These are phyloP conservation scores for Dryas octopetala DNA, from an alignment of 306 rosid species.

Conservation along the genomic window DNA sequence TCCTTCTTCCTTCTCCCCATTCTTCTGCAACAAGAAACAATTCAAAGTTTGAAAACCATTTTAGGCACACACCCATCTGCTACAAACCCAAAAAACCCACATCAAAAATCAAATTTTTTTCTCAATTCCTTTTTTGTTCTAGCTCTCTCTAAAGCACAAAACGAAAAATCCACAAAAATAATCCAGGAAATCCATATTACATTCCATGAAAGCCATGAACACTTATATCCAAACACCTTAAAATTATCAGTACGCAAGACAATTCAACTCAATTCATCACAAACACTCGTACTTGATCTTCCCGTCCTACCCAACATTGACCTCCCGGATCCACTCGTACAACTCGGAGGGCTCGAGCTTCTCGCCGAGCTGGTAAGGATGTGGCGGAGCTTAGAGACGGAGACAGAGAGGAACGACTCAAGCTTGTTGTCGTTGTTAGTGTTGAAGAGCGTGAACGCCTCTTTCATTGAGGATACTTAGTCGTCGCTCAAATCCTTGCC, in stretches of 20 bases:
- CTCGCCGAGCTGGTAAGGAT: constrained; percentile 92
- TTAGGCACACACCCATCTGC: no score
- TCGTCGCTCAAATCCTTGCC: constrained; percentile 94
- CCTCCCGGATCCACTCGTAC: constrained; percentile 98
- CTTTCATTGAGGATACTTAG: constrained; percentile 85
- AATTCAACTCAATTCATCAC: constrained; percentile 25
- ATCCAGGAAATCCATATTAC: constrained; percentile 13
- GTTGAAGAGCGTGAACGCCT: constrained; percentile 92
- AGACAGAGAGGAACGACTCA: constrained; percentile 73
- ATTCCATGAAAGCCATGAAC: constrained; percentile 34
- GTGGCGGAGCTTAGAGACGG: constrained; percentile 86
- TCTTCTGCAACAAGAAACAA: no score
- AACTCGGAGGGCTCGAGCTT: constrained; percentile 93
- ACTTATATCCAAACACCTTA: constrained; percentile 9
- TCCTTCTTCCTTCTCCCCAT: no score
- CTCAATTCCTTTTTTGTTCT: no score
- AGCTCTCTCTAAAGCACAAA: not conserved
- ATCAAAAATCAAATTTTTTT: no score
- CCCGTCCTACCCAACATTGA: constrained; percentile 83
- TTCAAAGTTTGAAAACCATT: no score
- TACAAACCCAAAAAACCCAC: no score
- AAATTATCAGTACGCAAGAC: constrained; percentile 28
- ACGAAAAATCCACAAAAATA: not conserved
- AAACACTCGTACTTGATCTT: constrained; percentile 79
- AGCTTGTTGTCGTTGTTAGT: constrained; percentile 81